phyloP scores from a whole-genome alignment of 108 stramenopile genomes.

The Skeletonema tropicum region DNA sequence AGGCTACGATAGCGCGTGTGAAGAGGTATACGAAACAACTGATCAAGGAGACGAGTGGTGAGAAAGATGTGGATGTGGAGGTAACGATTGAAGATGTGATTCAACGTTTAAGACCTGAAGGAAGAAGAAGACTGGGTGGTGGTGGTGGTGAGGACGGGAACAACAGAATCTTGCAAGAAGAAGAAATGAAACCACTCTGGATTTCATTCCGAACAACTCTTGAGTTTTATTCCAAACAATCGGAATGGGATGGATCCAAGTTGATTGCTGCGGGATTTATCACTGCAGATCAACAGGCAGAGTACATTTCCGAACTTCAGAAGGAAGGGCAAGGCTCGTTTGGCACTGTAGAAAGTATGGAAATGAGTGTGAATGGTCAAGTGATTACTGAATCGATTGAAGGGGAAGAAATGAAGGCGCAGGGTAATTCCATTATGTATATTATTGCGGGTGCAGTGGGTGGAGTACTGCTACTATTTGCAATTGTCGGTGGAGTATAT shows the following conservation, averaged over 20 bases:
- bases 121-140: background rate
- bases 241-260: background rate
- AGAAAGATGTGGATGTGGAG: background rate
- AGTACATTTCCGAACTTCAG: slow-evolving; percentile 1
- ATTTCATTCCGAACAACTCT: background rate
- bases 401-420: background rate
- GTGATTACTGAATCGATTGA: background rate
- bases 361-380: background rate
- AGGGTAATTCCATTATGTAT: background rate
- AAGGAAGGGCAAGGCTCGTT: background rate
- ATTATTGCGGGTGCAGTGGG: slow-evolving; percentile 46
- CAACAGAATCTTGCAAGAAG: background rate
- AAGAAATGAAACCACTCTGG: background rate
- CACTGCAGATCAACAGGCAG: background rate
- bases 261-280: slow-evolving; percentile 4
- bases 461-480: slow-evolving; percentile 44
- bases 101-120: background rate
- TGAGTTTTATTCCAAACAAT: background rate
- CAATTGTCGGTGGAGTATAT: slow-evolving; percentile 24
- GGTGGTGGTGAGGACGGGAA: too few species aligned
- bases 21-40: background rate
- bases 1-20: background rate
- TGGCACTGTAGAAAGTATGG: background rate
- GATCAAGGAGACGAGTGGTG: background rate
- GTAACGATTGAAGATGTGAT: background rate